These are phyloP conservation scores for Leucocoprinus birnbaumii DNA, from an alignment of 768 basidiomycete species.

Conservation along the genomic window DNA sequence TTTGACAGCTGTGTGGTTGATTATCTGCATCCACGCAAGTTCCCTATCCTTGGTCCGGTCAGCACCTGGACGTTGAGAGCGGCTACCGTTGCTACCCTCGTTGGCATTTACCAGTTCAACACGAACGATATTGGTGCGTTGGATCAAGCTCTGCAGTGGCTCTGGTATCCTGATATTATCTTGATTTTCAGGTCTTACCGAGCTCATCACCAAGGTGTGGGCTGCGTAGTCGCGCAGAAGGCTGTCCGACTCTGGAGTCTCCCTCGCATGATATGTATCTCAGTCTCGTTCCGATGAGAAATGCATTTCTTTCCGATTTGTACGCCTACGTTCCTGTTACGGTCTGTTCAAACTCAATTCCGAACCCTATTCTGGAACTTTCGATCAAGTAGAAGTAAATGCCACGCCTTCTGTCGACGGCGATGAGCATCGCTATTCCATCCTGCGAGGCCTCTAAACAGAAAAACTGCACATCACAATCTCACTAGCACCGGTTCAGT, in stretches of 20 bases:
- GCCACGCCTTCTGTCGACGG: no score
- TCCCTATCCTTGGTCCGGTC: no score
- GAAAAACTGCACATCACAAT: no score
- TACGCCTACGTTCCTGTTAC: no score
- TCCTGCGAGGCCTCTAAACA: no score
- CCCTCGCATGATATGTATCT: neutral
- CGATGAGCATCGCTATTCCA: no score
- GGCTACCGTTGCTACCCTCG: slow-evolving; percentile 76
- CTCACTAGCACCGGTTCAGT: no score
- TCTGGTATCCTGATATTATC: slow-evolving; percentile 2
- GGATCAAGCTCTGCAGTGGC: neutral
- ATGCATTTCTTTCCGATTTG: no score
- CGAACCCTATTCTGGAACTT: no score
- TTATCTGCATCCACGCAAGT: slow-evolving; percentile 93
- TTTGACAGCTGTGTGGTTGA: slow-evolving; percentile 80
- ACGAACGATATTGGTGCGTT: slow-evolving; percentile 93
- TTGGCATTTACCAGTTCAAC: slow-evolving; percentile 97
- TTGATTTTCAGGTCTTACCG: slow-evolving; percentile 84
- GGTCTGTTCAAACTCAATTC: no score
- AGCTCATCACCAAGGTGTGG: slow-evolving; percentile 83
- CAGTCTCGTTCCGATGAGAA: neutral
- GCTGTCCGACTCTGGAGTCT: neutral
- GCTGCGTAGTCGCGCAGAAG: slow-evolving; percentile 52
- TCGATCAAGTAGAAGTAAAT: no score
- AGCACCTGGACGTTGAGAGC: slow-evolving; percentile 81